Conservation (phyloP, 768 basidiomycete genomes). For the Tylopilus balloui region DNA sequence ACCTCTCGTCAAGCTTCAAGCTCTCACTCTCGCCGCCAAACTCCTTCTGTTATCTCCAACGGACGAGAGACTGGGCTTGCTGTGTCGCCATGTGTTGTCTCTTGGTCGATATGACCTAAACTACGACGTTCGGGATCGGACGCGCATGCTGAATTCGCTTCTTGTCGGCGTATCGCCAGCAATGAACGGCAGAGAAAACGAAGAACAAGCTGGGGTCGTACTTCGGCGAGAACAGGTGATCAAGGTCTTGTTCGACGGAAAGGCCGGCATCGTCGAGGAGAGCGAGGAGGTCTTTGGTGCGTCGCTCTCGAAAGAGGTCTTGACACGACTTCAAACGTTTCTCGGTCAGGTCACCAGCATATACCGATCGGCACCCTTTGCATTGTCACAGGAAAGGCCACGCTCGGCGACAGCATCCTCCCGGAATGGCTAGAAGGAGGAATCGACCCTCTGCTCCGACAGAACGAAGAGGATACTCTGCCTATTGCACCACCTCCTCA, state of each 20-base stretch:
- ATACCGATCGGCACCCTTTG: conserved; percentile 63
- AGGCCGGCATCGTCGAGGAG: conserved; percentile 44
- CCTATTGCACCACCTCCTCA: conserved; percentile 29
- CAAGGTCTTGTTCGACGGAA: conserved; percentile 76
- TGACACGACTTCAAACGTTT: conserved; percentile 4
- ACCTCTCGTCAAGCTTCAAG: conserved; percentile 72
- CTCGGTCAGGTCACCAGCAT: conserved; percentile 33
- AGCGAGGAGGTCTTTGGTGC: conserved; percentile 33
- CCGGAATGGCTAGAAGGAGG: conserved; percentile 90
- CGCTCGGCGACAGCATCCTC: conserved; percentile 42
- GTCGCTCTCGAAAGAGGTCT: conserved; percentile 9
- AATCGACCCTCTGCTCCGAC: conserved; percentile 72
- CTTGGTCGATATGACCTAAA: conserved; percentile 85
- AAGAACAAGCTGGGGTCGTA: conserved; percentile 65
- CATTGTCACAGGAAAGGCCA: conserved; percentile 51
- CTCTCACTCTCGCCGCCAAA: conserved; percentile 83
- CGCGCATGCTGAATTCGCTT: conserved; percentile 71
- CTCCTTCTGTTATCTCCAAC: conserved; percentile 65
- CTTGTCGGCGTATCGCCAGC: conserved; percentile 50
- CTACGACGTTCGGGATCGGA: conserved; percentile 90
- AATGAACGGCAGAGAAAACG: conserved; percentile 34
- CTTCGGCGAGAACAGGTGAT: conserved; percentile 78
- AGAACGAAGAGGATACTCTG: conserved; percentile 54
- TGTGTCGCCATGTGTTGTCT: conserved; percentile 70
- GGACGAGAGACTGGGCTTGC: conserved; percentile 44